Base-by-base conservation (phyloP, 495 filamentous ascomycete species). In the Penicillium manginii region DNA sequence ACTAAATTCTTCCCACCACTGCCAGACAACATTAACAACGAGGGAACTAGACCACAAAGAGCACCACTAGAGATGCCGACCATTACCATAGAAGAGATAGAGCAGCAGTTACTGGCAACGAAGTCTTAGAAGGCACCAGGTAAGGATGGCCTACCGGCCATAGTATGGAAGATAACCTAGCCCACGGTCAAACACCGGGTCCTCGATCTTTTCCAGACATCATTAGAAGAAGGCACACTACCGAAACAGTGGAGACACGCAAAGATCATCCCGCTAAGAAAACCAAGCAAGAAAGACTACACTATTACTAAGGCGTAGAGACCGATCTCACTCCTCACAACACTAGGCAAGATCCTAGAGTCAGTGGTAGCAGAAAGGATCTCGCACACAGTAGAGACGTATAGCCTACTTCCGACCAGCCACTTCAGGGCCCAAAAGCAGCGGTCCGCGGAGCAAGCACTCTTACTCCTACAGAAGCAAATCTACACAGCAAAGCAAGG, bases 321-420 rank as follows among this genome's bases (percentile, higher is more conserved):
- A 22, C 66, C 64, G n/a, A 72, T 75, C 1, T 68, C 72, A 17
- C 61, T 73, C 4, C 55, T 72, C 10, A 59, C 64, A 53, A 66
- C 61, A 37, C 14, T 37, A 37, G 33, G 33, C 15, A 37, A 70
- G 57, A 45, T 65, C 19, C 55, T 68, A 2, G 60, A 71, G 50
- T 52, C 58, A 11, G 45, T 77, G n/a, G 53, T 74, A 4, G 66
- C 69, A 35, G 56, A 61, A 43, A 61, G 59, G 40, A 63, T 69
- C 57, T 57, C 54, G 37, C 51, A 65, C 33, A 60, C 54, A 7
- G 60, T 63, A 43, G 62, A 68, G 17, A 60, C 52, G 3, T 17
- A 66, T 29, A 50, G 49, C 5, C 23, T 56, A 22, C 54, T 63
- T 9, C 63, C 63, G 12, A 42, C 43, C 32, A 53, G 33, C 7